phyloP scores from a whole-genome alignment of 768 basidiomycete genomes.

The Tulasnella sp. region DNA sequence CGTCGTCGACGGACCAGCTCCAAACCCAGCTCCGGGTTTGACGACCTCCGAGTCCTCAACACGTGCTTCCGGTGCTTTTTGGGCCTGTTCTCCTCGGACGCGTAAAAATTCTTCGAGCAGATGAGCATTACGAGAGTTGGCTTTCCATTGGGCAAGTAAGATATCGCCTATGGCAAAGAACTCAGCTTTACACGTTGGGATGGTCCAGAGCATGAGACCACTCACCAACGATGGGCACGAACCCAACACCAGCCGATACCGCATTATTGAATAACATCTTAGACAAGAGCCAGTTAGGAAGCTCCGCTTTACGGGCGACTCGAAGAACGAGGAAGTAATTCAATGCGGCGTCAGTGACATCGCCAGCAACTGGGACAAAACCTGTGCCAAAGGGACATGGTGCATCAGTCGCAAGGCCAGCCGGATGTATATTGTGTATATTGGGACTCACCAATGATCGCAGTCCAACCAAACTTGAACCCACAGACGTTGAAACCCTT shows the following conservation, averaged over 20 bases:
- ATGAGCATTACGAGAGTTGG: slow-evolving; percentile 80
- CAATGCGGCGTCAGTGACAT: slow-evolving; percentile 46
- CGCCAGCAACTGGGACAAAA: slow-evolving; percentile 57
- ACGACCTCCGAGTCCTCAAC: slow-evolving; percentile 33
- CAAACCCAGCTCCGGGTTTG: slow-evolving; percentile 45
- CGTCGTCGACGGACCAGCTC: too few species aligned
- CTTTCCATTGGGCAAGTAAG: slow-evolving; percentile 62
- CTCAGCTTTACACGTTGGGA: background rate
- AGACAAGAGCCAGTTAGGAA: slow-evolving; percentile 50
- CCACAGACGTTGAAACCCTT: slow-evolving; percentile 74
- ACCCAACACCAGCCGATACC: slow-evolving; percentile 50
- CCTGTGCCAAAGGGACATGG: slow-evolving; percentile 28
- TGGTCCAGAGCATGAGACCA: background rate
- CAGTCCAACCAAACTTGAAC: slow-evolving; percentile 76
- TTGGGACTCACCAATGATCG: slow-evolving; percentile 42
- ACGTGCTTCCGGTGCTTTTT: slow-evolving; percentile 29
- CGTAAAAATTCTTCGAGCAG: slow-evolving; percentile 76
- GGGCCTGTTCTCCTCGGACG: slow-evolving; percentile 59
- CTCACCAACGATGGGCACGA: slow-evolving; percentile 26
- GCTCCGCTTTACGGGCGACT: slow-evolving; percentile 62
- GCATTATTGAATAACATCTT: slow-evolving; percentile 70
- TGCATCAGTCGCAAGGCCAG: background rate
- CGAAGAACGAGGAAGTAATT: slow-evolving; percentile 67
- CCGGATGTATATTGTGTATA: background rate
- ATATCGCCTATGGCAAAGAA: slow-evolving; percentile 49